phyloP scores from a whole-genome alignment of 345 rosid genomes.

The Euphorbia pulcherrima region DNA sequence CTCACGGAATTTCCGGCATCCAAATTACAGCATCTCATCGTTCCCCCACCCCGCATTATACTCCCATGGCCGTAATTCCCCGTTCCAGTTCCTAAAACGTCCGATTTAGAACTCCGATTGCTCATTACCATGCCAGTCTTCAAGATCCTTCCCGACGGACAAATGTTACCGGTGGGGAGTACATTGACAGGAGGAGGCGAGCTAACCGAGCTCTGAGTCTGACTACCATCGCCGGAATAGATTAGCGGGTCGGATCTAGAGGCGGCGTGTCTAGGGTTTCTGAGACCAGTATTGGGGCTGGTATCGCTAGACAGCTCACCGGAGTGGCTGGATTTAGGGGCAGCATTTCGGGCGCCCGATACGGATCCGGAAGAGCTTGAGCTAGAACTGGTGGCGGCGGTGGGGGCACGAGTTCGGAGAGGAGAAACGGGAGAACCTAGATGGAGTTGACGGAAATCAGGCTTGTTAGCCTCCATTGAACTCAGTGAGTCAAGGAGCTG shows the following conservation, averaged over 20 bases:
- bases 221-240: conserved; percentile 38
- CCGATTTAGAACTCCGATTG: conserved; percentile 42
- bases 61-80: conserved; percentile 89
- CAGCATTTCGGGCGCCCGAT: conserved; percentile 41
- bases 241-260: conserved; percentile 45
- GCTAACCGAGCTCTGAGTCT: conserved; percentile 40
- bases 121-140: conserved; percentile 58
- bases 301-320: conserved; percentile 60
- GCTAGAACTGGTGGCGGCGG: conserved; percentile 65
- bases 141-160: conserved; percentile 69
- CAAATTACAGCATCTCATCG: background rate
- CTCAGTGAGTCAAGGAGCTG: conserved; percentile 46
- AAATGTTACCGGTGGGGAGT: conserved; percentile 78
- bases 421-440: conserved; percentile 93
- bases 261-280: conserved; percentile 33
- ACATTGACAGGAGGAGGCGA: conserved; percentile 48
- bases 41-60: conserved; percentile 60
- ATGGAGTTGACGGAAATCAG: conserved; percentile 71
- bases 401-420: conserved; percentile 51
- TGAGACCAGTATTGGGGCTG: conserved; percentile 43
- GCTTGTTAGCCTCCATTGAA: conserved; percentile 60
- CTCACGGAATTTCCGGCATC: conserved; percentile 11
- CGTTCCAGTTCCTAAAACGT: conserved; percentile 69
- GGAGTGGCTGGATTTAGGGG: conserved; percentile 47
- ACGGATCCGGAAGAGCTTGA: conserved; percentile 86